These are phyloP conservation scores for Gossypium thurberi DNA, from an alignment of 345 rosid species.

Conservation along the genomic window DNA sequence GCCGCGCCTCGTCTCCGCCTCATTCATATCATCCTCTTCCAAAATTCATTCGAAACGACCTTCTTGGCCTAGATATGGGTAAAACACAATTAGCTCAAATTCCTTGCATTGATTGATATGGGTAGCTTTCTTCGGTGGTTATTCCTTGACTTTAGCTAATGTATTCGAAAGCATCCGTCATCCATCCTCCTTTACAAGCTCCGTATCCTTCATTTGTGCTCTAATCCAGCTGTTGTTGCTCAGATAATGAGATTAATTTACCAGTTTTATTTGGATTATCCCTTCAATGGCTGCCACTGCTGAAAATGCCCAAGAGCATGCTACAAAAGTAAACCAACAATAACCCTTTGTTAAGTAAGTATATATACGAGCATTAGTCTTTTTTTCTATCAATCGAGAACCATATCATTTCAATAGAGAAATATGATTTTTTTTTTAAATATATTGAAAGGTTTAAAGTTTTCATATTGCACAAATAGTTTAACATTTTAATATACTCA, in stretches of 20 bases:
- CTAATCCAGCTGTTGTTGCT: slow-evolving; percentile 63
- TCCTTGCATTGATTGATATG: slow-evolving; percentile 24
- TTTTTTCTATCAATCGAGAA: too few species aligned
- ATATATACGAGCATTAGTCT: slow-evolving; percentile 2
- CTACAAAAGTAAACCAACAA: slow-evolving; percentile 13
- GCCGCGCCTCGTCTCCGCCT: slow-evolving; percentile 58
- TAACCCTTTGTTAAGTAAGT: too few species aligned
- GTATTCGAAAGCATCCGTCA: slow-evolving; percentile 43
- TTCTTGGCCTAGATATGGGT: slow-evolving; percentile 93
- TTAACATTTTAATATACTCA: too few species aligned
- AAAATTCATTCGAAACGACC: slow-evolving; percentile 84
- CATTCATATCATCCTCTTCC: slow-evolving; percentile 84
- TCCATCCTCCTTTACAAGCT: slow-evolving; percentile 46
- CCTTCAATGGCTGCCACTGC: slow-evolving; percentile 67
- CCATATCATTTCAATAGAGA: too few species aligned
- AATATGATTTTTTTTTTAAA: too few species aligned
- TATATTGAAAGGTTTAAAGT: background rate
- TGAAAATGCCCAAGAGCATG: slow-evolving; percentile 79
- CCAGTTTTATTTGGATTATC: slow-evolving; percentile 44
- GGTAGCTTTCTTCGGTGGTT: slow-evolving; percentile 35
- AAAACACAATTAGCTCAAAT: slow-evolving; percentile 25
- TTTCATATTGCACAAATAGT: too few species aligned
- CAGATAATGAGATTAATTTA: slow-evolving; percentile 42
- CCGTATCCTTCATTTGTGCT: slow-evolving; percentile 7
- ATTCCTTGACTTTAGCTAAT: slow-evolving; percentile 34